Conservation (phyloP, 2,329 filamentous ascomycete genomes). For the Exophiala aquamarina region DNA sequence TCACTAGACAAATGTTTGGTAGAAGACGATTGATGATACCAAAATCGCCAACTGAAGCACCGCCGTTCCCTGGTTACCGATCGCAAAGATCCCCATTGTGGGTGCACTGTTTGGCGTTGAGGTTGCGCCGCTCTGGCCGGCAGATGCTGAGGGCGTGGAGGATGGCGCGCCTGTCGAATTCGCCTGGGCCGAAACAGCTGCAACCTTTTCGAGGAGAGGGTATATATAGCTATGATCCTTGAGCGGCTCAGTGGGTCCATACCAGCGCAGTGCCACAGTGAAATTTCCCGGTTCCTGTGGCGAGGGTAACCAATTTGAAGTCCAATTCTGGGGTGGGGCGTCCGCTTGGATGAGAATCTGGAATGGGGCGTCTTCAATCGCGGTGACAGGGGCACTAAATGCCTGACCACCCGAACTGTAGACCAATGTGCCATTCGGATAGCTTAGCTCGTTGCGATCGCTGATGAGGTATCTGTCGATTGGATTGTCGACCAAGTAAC, state of each 20-base stretch:
- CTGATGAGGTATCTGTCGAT: conserved; percentile 28
- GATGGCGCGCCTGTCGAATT: too few species aligned
- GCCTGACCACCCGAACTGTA: conserved; percentile 7
- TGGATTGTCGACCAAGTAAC: conserved; percentile 28
- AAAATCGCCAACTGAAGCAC: too few species aligned
- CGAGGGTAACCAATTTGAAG: conserved; percentile 3
- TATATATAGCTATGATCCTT: neutral
- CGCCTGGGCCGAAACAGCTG: too few species aligned
- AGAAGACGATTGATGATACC: too few species aligned
- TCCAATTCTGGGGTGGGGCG: conserved; percentile 2
- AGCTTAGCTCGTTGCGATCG: conserved; percentile 30
- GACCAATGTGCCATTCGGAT: conserved; percentile 24
- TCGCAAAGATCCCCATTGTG: too few species aligned
- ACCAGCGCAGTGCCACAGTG: neutral
- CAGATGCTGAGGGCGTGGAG: too few species aligned
- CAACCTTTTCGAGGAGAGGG: neutral
- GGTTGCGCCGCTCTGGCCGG: too few species aligned
- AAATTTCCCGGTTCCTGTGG: neutral
- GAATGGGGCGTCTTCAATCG: neutral
- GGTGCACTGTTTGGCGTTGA: too few species aligned
- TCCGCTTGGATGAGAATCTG: conserved; percentile 2
- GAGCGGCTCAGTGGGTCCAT: neutral
- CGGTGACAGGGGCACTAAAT: too few species aligned
- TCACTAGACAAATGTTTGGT: too few species aligned
- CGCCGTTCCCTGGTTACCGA: too few species aligned